A percentile compares a stretch with the other conserved stretches of the same genome.
Conservation (phyloP, 2,329 filamentous ascomycete genomes). For the Trichoderma simmonsii region DNA sequence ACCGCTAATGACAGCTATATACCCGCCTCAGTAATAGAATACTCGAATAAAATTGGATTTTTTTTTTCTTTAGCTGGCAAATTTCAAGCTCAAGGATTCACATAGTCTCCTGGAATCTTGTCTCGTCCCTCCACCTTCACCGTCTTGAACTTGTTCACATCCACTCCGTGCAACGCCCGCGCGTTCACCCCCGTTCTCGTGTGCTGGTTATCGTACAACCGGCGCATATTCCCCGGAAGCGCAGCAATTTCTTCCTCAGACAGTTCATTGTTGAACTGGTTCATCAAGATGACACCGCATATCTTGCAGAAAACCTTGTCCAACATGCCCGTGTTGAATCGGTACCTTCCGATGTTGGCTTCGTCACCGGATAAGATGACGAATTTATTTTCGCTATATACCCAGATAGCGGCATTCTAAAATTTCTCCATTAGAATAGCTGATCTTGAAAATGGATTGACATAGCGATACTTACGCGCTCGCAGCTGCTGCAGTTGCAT, state of each 20-base stretch:
- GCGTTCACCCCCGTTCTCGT: constrained; percentile 37
- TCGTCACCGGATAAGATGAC: constrained; percentile 39
- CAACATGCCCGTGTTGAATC: constrained; percentile 31
- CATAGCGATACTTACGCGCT: constrained; percentile 32
- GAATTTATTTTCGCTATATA: constrained; percentile 40
- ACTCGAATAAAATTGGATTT: background rate
- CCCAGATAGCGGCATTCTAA: constrained; percentile 45
- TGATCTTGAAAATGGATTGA: background rate
- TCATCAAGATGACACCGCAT: constrained; percentile 46
- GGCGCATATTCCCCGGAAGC: constrained; percentile 29
- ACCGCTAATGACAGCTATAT: background rate
- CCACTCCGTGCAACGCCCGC: constrained; percentile 38
- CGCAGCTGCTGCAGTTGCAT: constrained; percentile 53
- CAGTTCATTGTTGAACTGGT: constrained; percentile 27
- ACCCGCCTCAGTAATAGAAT: background rate
- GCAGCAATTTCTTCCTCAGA: constrained; percentile 37
- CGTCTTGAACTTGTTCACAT: constrained; percentile 29
- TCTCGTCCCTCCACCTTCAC: constrained; percentile 28
- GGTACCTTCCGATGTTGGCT: constrained; percentile 40
- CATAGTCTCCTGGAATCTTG: constrained; percentile 34
- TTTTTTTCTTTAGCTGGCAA: background rate
- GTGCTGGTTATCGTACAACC: constrained; percentile 14
- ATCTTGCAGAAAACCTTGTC: constrained; percentile 47
- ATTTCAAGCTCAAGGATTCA: constrained; percentile 37
- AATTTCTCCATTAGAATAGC: background rate